Evolutionary conservation across 805 yeast genomes (phyloP).

Genomic region (Zygosaccharomyces lentus): DNA sequence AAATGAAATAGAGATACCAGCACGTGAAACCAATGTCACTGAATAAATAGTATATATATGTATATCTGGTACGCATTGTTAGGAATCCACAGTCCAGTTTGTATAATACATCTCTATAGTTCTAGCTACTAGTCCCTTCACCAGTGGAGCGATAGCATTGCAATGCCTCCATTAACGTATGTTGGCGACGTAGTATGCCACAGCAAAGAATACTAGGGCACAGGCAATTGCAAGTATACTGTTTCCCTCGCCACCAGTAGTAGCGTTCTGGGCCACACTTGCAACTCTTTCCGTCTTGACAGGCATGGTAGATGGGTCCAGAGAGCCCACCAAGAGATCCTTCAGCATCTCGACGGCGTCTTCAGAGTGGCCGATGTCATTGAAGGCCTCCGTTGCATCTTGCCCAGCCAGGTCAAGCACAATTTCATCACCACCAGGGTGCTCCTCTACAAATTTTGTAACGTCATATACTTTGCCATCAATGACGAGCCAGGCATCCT

Average conservation of each 20-base stretch:
- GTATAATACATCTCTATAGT: constrained; percentile 8
- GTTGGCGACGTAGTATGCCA: constrained; percentile 27
- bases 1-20: not conserved
- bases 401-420: constrained; percentile 73
- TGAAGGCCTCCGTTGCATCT: constrained; percentile 78
- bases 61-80: constrained; percentile 4
- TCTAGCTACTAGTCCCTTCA: not conserved
- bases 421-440: constrained; percentile 82
- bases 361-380: constrained; percentile 96
- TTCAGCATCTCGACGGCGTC: constrained; percentile 80
- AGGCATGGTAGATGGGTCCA: constrained; percentile 59
- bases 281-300: constrained; percentile 26
- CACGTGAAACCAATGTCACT: constrained; percentile 8
- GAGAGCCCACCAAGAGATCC: constrained; percentile 68
- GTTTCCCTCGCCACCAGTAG: constrained; percentile 57
- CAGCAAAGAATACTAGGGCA: constrained; percentile 43
- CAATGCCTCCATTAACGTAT: constrained; percentile 1
- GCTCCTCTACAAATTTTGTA: constrained; percentile 51
- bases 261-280: constrained; percentile 40
- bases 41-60: constrained; percentile 8
- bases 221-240: constrained; percentile 84
- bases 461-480: constrained; percentile 84
- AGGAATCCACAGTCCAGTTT: not conserved
- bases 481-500: constrained; percentile 79
- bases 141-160: not conserved